Evolutionary conservation across 805 yeast genomes (phyloP), one percentile per base, ranked within the genome.

Genomic region (Saccharomyces mikatae): DNA sequence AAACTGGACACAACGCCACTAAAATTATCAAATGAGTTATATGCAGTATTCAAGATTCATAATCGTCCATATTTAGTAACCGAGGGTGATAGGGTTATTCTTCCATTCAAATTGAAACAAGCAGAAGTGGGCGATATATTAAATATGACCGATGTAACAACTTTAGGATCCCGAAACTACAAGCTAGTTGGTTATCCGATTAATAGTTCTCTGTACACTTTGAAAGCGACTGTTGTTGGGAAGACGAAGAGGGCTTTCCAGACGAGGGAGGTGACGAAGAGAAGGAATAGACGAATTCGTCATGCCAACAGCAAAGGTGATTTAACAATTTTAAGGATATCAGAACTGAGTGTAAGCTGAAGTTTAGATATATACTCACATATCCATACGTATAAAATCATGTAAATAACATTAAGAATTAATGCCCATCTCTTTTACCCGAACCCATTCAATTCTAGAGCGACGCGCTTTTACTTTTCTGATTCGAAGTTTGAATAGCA

Each of bases 61-160:
- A 82, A 85, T 70, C 83, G 89, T 71, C 89, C 94, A 47, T 90
- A 88, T 65, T 75, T 94, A 57, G 94, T 94, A 17, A 90, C 98
- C 27, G 81, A 84, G 60, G 99, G 99, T 24, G 99, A 94, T 70
- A 80, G 77, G 60, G 80, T 94, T 52, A 79, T 83, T 26, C 71
- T 94, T 44, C 97, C 97, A 2, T 91, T 81, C 71, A 80, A 82
- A 59, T 67, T 94, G 75, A 85, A 83, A 62, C 80, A 82, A 52
- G 94, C 86, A 10, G 77, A 83, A 52, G 84, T 92, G 3, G 99
- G 99, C 21, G 97, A 91, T 69, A 76, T 76, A n/a, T 74, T 94
- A 51, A 73, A 77, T 49, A 78, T 94, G 66, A 82, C 80, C 58
- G 84, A 89, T 62, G 90, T 92, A 36, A 80, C 85, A 14, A 83